These are phyloP conservation scores for Coniochaeta hoffmannii DNA, from an alignment of 2,329 filamentous ascomycete species.

Conservation along the genomic window DNA sequence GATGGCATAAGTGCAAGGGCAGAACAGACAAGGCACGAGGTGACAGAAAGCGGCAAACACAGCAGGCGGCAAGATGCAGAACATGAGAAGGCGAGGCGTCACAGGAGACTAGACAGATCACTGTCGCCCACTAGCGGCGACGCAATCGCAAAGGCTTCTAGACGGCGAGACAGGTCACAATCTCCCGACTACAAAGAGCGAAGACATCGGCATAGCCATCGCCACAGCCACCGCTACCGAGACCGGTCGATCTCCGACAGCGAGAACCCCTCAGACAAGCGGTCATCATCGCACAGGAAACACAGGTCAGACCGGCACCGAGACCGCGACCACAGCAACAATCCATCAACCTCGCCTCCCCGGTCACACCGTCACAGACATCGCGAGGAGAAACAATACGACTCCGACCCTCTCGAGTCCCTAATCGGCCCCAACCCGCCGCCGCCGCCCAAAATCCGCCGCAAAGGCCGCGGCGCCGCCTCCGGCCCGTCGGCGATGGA, in stretches of 20 bases:
- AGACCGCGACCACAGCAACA: background rate
- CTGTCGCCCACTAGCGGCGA: background rate
- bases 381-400: constrained; percentile 20
- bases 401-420: constrained; percentile 67
- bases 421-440: constrained; percentile 68
- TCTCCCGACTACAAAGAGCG: constrained; percentile 3
- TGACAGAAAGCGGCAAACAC: background rate
- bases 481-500: constrained; percentile 64
- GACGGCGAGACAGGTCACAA: background rate
- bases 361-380: constrained; percentile 2
- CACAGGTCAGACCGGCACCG: background rate
- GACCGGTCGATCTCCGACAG: background rate
- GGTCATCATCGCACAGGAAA: background rate
- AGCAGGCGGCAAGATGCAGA: constrained; percentile 2
- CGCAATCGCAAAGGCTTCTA: background rate
- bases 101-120: constrained; percentile 5
- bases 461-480: constrained; percentile 65
- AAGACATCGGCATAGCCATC: background rate
- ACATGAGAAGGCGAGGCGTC: background rate
- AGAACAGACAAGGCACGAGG: background rate
- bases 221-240: constrained; percentile 1
- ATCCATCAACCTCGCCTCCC: constrained; percentile 5
- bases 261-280: background rate
- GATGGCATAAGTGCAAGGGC: background rate
- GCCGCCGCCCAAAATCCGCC: constrained; percentile 33